A percentile compares a stretch with the other conserved stretches of the same genome.
Conservation (phyloP, 306 rosid species). For the Vicia faba region DNA sequence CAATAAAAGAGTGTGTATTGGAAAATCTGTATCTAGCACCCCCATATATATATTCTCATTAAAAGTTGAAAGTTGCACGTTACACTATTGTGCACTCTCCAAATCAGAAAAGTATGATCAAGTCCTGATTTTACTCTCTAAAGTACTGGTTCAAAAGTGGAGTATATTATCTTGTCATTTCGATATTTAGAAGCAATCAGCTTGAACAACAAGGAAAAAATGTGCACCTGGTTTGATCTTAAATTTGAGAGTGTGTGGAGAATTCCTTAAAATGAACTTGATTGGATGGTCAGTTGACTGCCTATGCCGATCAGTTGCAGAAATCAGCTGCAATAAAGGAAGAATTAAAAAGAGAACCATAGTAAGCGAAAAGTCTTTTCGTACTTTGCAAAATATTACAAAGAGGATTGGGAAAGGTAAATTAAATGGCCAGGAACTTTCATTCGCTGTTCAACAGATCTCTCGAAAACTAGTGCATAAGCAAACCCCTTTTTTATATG, state of each 20-base stretch:
- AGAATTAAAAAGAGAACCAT: slow-evolving; percentile 28
- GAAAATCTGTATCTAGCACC: too few relatives aligned
- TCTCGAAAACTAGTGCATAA: slow-evolving; percentile 2
- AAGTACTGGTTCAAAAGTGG: too few relatives aligned
- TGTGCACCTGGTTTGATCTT: slow-evolving; percentile 86
- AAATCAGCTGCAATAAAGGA: slow-evolving; percentile 67
- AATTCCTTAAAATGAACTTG: slow-evolving; percentile 87
- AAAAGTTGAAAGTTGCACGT: too few relatives aligned
- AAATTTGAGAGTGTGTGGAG: slow-evolving; percentile 73
- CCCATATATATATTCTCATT: too few relatives aligned
- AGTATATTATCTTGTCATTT: too few relatives aligned
- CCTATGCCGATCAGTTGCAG: slow-evolving; percentile 86
- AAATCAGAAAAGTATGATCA: too few relatives aligned
- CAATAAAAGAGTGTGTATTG: too few relatives aligned
- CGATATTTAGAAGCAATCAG: slow-evolving; percentile 20
- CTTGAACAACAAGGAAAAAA: slow-evolving; percentile 27
- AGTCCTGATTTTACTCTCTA: too few relatives aligned
- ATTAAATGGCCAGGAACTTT: slow-evolving; percentile 5
- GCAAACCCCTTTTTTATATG: slow-evolving; percentile 12
- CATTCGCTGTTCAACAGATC: background rate
- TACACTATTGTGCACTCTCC: too few relatives aligned
- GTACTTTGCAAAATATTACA: background rate
- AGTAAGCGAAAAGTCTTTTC: slow-evolving; percentile 1
- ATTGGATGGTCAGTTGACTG: slow-evolving; percentile 94
- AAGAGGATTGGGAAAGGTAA: background rate